Base-by-base conservation (phyloP, 495 filamentous ascomycete genomes). In the Podospora pseudoanserina region DNA sequence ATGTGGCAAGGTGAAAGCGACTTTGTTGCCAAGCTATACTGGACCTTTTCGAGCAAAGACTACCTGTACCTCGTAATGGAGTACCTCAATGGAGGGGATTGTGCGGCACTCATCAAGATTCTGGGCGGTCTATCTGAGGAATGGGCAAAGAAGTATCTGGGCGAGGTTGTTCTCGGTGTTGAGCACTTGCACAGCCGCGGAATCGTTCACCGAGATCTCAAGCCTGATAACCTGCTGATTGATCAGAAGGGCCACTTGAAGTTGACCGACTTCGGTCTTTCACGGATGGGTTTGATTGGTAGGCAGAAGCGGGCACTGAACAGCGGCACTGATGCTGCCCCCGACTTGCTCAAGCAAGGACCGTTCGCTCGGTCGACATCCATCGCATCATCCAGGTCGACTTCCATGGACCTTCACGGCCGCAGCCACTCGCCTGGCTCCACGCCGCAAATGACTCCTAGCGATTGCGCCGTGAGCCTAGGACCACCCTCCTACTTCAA, bases 1-100 rank as follows among this genome's bases (percentile, higher is more conserved):
- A 99, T 99, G 96, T 97, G 95, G 89, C 96, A 99, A 81, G 96
- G 96, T 28, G 95, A 98, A 75, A 99, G 95, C 78, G 95, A 99
- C 70, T 99, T 98, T 79, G 95, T 99, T 62, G 95, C 95, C 18
- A 99, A 99, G 79, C 84, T 99, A 5, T 98, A 97, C 80, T 99
- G 95, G 95, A 98, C 95, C 0, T 99, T 99, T 74, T 94, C 95
- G 30, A 99, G 96, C 84, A 99, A 99, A 76, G 95, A 99, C 75
- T 99, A 96, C 76, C 89, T 99, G 32, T 99, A 98, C 76, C 82
- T 99, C 71, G 95, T 99, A 18, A 99, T 99, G 95, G 95, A 99
- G 74, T 99, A 99, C 80, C 82, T 99, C 64, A 99, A 99, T 73
- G 95, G 95, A 20, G 95, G 95, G 64, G 95, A 99, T 75, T 97